Conservation (phyloP, 164 flowering plant species). For the grape (Vitis vinifera) region DNA sequence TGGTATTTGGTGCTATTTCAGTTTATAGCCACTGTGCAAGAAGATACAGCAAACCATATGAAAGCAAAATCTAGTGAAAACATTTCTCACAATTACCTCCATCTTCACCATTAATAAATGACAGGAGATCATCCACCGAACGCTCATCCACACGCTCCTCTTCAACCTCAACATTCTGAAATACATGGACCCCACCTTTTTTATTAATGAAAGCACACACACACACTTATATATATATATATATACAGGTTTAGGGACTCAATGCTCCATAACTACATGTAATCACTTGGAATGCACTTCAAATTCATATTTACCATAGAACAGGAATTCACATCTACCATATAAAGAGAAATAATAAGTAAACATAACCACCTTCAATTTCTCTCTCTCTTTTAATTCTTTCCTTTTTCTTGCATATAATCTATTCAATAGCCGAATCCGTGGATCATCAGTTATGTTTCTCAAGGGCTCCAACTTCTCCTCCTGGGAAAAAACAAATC, state of each 20-base stretch:
- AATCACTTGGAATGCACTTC: too few relatives aligned
- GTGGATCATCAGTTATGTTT: slow-evolving; percentile 86
- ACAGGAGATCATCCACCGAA: slow-evolving; percentile 86
- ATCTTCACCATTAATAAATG: slow-evolving; percentile 60
- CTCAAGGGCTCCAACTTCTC: slow-evolving; percentile 90
- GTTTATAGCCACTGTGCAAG: too few relatives aligned
- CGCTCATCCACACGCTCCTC: slow-evolving; percentile 73
- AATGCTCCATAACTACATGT: too few relatives aligned
- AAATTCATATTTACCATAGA: too few relatives aligned
- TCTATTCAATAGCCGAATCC: slow-evolving; percentile 82
- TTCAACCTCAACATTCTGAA: slow-evolving; percentile 75
- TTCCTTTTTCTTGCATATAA: slow-evolving; percentile 90
- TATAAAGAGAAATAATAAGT: slow-evolving; percentile 3
- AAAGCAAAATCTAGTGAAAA: too few relatives aligned
- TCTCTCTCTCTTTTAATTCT: slow-evolving; percentile 78
- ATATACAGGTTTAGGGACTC: too few relatives aligned
- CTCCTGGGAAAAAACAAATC: slow-evolving; percentile 52
- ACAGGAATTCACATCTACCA: neutral
- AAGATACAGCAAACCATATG: too few relatives aligned
- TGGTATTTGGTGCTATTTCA: too few relatives aligned
- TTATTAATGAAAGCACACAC: too few relatives aligned
- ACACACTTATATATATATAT: too few relatives aligned
- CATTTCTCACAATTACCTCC: slow-evolving; percentile 16
- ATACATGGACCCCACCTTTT: slow-evolving; percentile 8
- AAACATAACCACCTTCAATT: slow-evolving; percentile 52